Conservation (phyloP, 805 yeast genomes). For the Pichia thaimueangensis region DNA sequence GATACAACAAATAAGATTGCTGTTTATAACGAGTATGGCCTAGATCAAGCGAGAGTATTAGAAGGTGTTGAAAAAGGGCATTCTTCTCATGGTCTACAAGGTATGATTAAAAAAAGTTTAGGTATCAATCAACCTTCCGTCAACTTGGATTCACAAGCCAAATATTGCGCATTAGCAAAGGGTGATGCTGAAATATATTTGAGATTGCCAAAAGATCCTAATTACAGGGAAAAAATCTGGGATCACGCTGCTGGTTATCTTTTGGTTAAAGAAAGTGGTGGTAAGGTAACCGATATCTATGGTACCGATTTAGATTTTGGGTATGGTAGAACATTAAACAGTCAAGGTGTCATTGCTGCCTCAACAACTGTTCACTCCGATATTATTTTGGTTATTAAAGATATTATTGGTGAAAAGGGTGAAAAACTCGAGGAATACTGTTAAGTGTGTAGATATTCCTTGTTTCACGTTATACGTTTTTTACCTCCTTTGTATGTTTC, state of each 20-base stretch:
- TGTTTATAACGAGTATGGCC: slow-evolving; percentile 44
- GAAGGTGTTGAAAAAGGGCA: slow-evolving; percentile 97
- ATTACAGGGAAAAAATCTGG: slow-evolving; percentile 93
- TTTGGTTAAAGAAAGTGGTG: slow-evolving; percentile 85
- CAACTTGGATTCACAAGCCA: slow-evolving; percentile 92
- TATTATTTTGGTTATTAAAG: slow-evolving; percentile 45
- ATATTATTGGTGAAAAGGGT: slow-evolving; percentile 30
- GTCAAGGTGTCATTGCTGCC: slow-evolving; percentile 94
- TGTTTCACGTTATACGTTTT: no score
- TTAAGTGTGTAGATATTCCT: no score
- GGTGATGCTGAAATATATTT: slow-evolving; percentile 92
- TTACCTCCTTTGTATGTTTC: no score
- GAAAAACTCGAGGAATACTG: slow-evolving; percentile 25
- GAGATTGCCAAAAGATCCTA: slow-evolving; percentile 71
- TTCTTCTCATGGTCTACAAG: slow-evolving; percentile 84
- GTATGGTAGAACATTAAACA: slow-evolving; percentile 69
- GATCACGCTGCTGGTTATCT: slow-evolving; percentile 97
- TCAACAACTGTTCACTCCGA: slow-evolving; percentile 39
- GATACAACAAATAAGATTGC: slow-evolving; percentile 32
- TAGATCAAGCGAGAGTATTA: slow-evolving; percentile 56
- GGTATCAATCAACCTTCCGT: slow-evolving; percentile 53
- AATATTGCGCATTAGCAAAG: slow-evolving; percentile 83
- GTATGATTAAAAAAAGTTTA: slow-evolving; percentile 58
- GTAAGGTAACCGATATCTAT: slow-evolving; percentile 76
- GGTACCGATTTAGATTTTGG: slow-evolving; percentile 78